Evolutionary conservation across 2,329 filamentous ascomycete species (phyloP).

Genomic region (Diatrype stigma): DNA sequence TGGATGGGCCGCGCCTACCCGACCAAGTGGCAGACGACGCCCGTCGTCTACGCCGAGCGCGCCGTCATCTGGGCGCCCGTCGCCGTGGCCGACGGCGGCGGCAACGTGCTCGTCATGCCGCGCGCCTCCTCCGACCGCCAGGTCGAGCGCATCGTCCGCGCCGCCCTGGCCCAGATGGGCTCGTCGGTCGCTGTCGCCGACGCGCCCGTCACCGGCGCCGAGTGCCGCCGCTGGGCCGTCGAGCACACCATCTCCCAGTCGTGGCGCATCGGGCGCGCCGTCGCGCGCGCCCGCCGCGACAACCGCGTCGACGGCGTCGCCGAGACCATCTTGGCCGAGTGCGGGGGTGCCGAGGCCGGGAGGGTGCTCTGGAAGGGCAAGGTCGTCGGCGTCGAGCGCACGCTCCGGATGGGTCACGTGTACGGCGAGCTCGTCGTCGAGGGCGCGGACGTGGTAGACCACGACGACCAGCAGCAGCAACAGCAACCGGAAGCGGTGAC

Average conservation of each 20-base stretch:
- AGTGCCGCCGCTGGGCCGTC: constrained; percentile 48
- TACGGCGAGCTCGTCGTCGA: constrained; percentile 58
- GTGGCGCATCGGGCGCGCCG: constrained; percentile 58
- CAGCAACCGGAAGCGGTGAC: constrained; percentile 3
- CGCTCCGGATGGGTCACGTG: constrained; percentile 52
- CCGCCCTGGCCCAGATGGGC: constrained; percentile 52
- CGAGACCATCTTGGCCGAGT: constrained; percentile 55
- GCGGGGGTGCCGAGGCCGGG: constrained; percentile 48
- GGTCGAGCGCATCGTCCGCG: constrained; percentile 46
- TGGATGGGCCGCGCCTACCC: constrained; percentile 56
- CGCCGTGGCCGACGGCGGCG: constrained; percentile 45
- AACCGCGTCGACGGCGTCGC: constrained; percentile 52
- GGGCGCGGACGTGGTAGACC: constrained; percentile 37
- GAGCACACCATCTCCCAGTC: constrained; percentile 49
- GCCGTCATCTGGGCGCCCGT: constrained; percentile 38
- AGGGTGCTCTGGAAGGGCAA: constrained; percentile 61
- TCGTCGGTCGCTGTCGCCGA: constrained; percentile 47
- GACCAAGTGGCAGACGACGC: constrained; percentile 52
- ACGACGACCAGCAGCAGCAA: constrained; percentile 9
- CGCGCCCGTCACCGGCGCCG: constrained; percentile 43
- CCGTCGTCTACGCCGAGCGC: constrained; percentile 46
- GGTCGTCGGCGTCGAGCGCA: constrained; percentile 56
- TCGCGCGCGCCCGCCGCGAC: constrained; percentile 44
- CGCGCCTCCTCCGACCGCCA: constrained; percentile 41
- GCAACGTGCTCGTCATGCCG: constrained; percentile 38